Conservation (phyloP, 768 basidiomycete genomes). For the Amylocystis lapponica region DNA sequence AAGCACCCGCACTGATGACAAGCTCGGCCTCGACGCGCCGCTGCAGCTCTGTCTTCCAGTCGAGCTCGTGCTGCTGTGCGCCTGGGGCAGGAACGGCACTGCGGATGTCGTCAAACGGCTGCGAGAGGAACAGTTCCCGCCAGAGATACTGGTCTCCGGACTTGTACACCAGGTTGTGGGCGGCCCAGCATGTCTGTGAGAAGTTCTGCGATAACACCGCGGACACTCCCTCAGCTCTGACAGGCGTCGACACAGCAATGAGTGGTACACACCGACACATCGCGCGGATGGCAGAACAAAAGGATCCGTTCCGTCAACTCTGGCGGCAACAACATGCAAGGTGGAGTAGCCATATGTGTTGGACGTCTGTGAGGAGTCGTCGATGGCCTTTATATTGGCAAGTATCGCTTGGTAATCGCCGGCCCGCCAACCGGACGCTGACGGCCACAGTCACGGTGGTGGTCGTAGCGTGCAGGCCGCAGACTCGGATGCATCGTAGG, state of each 20-base stretch:
- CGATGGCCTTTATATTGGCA: too few relatives aligned
- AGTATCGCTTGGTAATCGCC: too few relatives aligned
- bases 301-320: slow-evolving; percentile 61
- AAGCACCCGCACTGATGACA: background rate
- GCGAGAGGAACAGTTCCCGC: slow-evolving; percentile 55
- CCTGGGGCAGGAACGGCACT: slow-evolving; percentile 15
- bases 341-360: background rate
- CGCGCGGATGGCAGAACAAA: slow-evolving; percentile 44
- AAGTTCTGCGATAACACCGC: slow-evolving; percentile 27
- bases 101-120: slow-evolving; percentile 64
- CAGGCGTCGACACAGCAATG: background rate
- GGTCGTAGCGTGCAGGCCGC: too few relatives aligned
- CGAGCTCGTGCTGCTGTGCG: slow-evolving; percentile 7
- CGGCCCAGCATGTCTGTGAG: slow-evolving; percentile 46
- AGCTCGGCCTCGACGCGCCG: slow-evolving; percentile 10
- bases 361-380: too few relatives aligned
- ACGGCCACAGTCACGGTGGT: too few relatives aligned
- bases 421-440: too few relatives aligned
- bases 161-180: slow-evolving; percentile 44
- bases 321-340: slow-evolving; percentile 35
- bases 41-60: slow-evolving; percentile 26
- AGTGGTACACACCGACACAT: slow-evolving; percentile 39
- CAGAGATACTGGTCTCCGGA: slow-evolving; percentile 56
- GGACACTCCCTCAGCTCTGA: background rate
- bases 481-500: too few relatives aligned